Percentiles rank a stretch among this genome's conserved stretches.
phyloP scores from a whole-genome alignment of 148 eudicot genomes.

The Pouteria glomerata region DNA sequence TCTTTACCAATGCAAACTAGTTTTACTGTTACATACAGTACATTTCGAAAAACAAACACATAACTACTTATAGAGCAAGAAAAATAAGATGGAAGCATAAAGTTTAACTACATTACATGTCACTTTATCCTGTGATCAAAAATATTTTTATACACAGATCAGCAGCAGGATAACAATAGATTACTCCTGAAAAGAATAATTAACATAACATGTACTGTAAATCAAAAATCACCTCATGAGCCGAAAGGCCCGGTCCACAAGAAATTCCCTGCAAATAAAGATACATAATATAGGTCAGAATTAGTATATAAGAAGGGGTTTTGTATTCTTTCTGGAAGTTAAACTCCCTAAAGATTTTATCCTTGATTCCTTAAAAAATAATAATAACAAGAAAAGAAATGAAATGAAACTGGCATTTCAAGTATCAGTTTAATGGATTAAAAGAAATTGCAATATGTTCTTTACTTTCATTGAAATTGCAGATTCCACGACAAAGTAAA shows the following conservation, averaged over 20 bases:
- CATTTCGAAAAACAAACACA: neutral
- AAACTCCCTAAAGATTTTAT: too few species aligned
- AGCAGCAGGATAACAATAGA: neutral
- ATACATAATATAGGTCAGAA: neutral
- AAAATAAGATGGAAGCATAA: neutral
- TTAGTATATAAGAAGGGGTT: neutral
- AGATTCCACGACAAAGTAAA: too few species aligned
- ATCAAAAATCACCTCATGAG: conserved; percentile 36
- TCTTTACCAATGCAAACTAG: neutral
- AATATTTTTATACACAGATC: neutral
- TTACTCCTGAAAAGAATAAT: neutral
- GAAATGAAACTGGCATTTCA: too few species aligned
- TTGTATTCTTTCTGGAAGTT: too few species aligned
- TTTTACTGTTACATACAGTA: neutral
- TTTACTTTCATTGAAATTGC: too few species aligned
- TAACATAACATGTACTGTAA: neutral
- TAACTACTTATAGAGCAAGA: neutral
- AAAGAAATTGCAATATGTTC: too few species aligned
- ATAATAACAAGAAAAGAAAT: too few species aligned
- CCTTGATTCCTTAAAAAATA: too few species aligned
- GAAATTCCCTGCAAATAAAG: conserved; percentile 49
- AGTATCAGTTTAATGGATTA: too few species aligned
- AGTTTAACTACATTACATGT: neutral
- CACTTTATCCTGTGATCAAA: neutral
- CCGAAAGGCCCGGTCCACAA: conserved; percentile 43